These are phyloP conservation scores for Acacia acuminata DNA, from an alignment of 306 rosid species.

Conservation along the genomic window DNA sequence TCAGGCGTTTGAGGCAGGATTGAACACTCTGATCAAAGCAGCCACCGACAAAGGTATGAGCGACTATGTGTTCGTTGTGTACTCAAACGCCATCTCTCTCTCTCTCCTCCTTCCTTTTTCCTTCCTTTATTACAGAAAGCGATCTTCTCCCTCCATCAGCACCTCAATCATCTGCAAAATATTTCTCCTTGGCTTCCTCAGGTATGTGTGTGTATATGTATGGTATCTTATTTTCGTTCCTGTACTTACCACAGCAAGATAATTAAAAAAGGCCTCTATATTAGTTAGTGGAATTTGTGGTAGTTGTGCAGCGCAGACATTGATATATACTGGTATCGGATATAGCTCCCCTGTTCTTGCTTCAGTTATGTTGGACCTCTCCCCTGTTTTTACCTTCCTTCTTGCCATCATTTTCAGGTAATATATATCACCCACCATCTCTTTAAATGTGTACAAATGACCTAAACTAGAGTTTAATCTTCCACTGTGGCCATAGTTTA, in stretches of 20 bases:
- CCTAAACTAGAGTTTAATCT: no score
- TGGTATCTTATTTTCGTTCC: no score
- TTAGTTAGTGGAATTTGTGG: neutral
- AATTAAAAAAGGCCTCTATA: no score
- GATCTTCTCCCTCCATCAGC: constrained; percentile 31
- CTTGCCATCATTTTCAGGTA: constrained; percentile 46
- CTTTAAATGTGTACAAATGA: no score
- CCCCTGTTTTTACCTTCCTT: constrained; percentile 54
- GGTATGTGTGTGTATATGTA: constrained; percentile 4
- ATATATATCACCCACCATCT: neutral
- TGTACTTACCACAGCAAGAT: no score
- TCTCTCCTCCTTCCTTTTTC: constrained; percentile 40
- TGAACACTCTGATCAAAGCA: constrained; percentile 38
- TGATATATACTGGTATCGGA: constrained; percentile 39
- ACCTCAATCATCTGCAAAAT: constrained; percentile 22
- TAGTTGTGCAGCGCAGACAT: constrained; percentile 34
- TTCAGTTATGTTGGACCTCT: constrained; percentile 43
- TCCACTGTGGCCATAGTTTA: no score
- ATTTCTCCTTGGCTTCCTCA: constrained; percentile 28
- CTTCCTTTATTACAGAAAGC: constrained; percentile 37
- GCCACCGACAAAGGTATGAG: constrained; percentile 43
- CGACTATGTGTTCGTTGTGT: constrained; percentile 34
- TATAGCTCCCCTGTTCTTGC: constrained; percentile 51
- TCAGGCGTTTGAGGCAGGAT: constrained; percentile 35
- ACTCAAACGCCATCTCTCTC: constrained; percentile 42